Conservation (phyloP, 805 yeast genomes). For the Hanseniaspora mollemarum region DNA sequence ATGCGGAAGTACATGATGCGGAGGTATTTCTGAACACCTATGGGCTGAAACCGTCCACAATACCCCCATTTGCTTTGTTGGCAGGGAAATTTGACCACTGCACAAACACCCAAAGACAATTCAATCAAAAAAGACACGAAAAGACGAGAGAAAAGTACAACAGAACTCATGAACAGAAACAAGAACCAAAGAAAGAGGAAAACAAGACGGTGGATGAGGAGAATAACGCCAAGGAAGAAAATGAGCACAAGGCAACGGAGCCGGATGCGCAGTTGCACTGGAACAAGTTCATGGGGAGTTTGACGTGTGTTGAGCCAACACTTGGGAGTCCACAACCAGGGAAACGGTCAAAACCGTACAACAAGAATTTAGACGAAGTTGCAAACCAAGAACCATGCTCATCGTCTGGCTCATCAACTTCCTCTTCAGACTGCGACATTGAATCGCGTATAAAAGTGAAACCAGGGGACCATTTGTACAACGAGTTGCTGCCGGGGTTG, state of each 20-base stretch:
- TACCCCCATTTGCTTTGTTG: conserved; percentile 59
- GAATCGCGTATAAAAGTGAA: not conserved
- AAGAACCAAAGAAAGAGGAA: not conserved
- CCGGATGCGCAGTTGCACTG: conserved; percentile 5
- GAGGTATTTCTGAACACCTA: conserved; percentile 25
- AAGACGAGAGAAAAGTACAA: conserved; percentile 2
- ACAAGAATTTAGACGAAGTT: not conserved
- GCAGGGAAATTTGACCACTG: conserved; percentile 21
- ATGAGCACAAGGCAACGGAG: not conserved
- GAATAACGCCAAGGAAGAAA: not conserved
- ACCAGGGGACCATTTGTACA: not conserved
- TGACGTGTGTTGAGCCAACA: not conserved
- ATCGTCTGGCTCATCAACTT: not conserved
- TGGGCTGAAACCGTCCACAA: conserved; percentile 34
- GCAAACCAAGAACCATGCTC: not conserved
- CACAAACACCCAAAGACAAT: conserved; percentile 11
- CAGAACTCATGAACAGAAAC: not conserved
- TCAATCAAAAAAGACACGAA: conserved; percentile 7
- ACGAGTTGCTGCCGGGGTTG: conserved; percentile 32
- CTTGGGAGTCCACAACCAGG: not conserved
- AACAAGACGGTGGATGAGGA: not conserved
- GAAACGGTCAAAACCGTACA: not conserved
- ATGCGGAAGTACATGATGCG: not conserved
- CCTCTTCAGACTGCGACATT: not conserved
- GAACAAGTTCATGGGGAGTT: conserved; percentile 1